Evolutionary conservation across 805 yeast genomes (phyloP).

Genomic region (Pichia eremophila): DNA sequence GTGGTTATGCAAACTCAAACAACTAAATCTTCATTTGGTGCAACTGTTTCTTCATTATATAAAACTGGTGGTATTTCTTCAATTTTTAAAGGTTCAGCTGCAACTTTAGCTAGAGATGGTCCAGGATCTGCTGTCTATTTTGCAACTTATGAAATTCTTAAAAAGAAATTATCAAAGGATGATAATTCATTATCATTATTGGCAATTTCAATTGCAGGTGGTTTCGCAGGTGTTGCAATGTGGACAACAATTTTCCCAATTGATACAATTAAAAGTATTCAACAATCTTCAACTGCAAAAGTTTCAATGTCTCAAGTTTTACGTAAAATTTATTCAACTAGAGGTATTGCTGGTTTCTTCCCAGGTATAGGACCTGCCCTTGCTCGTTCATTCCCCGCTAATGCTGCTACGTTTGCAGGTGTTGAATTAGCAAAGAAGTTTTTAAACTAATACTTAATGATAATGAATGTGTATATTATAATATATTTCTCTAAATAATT

Average conservation of each 20-base stretch:
- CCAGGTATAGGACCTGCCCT: slow-evolving; percentile 97
- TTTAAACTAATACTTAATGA: slow-evolving; percentile 9
- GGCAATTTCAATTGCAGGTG: slow-evolving; percentile 86
- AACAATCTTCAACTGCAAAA: slow-evolving; percentile 53
- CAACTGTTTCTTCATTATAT: slow-evolving; percentile 60
- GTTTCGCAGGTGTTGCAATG: slow-evolving; percentile 93
- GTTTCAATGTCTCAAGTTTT: slow-evolving; percentile 59
- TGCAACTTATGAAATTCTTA: slow-evolving; percentile 84
- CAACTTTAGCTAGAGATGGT: slow-evolving; percentile 93
- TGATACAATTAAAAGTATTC: slow-evolving; percentile 84
- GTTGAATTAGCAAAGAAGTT: slow-evolving; percentile 62
- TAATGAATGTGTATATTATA: no score
- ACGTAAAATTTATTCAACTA: slow-evolving; percentile 54
- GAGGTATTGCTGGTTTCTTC: slow-evolving; percentile 87
- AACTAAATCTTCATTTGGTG: slow-evolving; percentile 37
- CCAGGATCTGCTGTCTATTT: slow-evolving; percentile 95
- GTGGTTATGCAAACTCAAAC: slow-evolving; percentile 75
- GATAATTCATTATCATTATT: slow-evolving; percentile 48
- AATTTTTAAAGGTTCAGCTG: slow-evolving; percentile 81
- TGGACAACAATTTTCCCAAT: slow-evolving; percentile 95
- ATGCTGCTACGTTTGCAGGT: slow-evolving; percentile 97
- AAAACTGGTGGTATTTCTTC: slow-evolving; percentile 76
- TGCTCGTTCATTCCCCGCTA: slow-evolving; percentile 92
- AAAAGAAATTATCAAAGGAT: slow-evolving; percentile 43
- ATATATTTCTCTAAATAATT: no score